Percentiles rank a stretch among this genome's conserved stretches.
These are phyloP conservation scores for Cerrena zonata DNA, from an alignment of 1,284 basidiomycete genomes.

Conservation along the genomic window DNA sequence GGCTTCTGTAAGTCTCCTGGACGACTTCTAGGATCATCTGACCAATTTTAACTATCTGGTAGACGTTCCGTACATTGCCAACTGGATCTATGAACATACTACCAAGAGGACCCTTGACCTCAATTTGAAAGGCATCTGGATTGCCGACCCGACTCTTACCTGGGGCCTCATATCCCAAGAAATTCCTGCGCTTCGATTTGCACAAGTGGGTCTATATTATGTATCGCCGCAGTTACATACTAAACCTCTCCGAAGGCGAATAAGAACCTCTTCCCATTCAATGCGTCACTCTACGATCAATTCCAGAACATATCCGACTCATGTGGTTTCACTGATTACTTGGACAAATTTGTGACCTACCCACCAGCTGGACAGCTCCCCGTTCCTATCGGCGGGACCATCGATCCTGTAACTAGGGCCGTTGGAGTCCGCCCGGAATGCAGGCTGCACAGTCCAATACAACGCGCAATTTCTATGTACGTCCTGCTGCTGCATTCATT, in stretches of 20 bases:
- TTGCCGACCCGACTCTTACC: conserved; percentile 55
- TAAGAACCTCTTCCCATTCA: conserved; percentile 45
- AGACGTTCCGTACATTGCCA: conserved; percentile 51
- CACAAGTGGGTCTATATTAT: conserved; percentile 52
- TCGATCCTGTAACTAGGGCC: conserved; percentile 14
- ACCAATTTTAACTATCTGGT: not conserved
- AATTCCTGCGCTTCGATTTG: conserved; percentile 62
- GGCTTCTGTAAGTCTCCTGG: conserved; percentile 28
- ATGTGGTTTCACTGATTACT: conserved; percentile 63
- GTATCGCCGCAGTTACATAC: not conserved
- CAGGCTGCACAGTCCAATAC: conserved; percentile 38
- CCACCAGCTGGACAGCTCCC: conserved; percentile 61
- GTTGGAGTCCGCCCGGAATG: conserved; percentile 30
- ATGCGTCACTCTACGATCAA: conserved; percentile 52
- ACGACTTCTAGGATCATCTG: not conserved
- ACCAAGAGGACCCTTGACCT: conserved; percentile 40
- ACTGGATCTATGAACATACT: conserved; percentile 62
- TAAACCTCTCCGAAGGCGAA: conserved; percentile 42
- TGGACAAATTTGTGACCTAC: conserved; percentile 57
- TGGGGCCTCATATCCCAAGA: conserved; percentile 43
- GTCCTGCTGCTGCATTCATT: too few species aligned
- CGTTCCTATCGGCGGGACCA: conserved; percentile 34
- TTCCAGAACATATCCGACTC: conserved; percentile 46
- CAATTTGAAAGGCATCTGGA: conserved; percentile 65
- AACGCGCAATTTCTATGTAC: conserved; percentile 34